These are phyloP conservation scores for Annulohypoxylon maeteangense DNA, from an alignment of 495 filamentous ascomycete genomes.

Conservation along the genomic window DNA sequence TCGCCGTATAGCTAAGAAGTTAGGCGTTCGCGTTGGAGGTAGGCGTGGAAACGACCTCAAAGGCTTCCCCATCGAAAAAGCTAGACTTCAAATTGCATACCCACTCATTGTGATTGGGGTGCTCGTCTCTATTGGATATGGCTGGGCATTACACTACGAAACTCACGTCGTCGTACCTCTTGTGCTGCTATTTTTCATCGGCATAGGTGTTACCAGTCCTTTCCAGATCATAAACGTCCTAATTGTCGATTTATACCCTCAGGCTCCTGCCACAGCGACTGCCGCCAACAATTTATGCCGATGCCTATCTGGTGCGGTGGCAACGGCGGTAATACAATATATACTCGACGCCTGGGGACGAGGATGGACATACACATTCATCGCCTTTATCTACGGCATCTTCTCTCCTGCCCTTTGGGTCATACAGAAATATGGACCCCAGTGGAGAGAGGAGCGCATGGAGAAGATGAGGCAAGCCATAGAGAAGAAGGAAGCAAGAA, in stretches of 20 bases:
- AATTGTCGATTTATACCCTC: conserved; percentile 59
- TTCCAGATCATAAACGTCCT: conserved; percentile 63
- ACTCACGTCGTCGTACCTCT: conserved; percentile 62
- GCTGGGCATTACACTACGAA: conserved; percentile 65
- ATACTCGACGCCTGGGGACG: conserved; percentile 56
- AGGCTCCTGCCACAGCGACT: conserved; percentile 58
- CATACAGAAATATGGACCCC: conserved; percentile 52
- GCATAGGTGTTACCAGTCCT: conserved; percentile 62
- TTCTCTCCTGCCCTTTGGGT: conserved; percentile 54
- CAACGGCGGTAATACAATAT: conserved; percentile 55
- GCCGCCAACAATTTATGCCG: conserved; percentile 61
- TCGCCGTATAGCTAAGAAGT: conserved; percentile 58
- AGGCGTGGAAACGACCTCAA: conserved; percentile 63
- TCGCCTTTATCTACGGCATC: conserved; percentile 51
- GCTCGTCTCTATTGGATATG: conserved; percentile 61
- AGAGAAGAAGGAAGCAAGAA: conserved; percentile 41
- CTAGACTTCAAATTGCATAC: conserved; percentile 66
- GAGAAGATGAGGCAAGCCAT: conserved; percentile 40
- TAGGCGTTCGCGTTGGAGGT: conserved; percentile 61
- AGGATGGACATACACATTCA: conserved; percentile 61
- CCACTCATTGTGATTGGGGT: conserved; percentile 58
- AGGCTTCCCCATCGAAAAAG: conserved; percentile 72
- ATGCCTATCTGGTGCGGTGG: conserved; percentile 57
- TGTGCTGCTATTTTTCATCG: conserved; percentile 66
- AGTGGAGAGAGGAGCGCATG: conserved; percentile 55